Evolutionary conservation across 2,329 filamentous ascomycete genomes (phyloP).

Genomic region (Diplodia mutila): DNA sequence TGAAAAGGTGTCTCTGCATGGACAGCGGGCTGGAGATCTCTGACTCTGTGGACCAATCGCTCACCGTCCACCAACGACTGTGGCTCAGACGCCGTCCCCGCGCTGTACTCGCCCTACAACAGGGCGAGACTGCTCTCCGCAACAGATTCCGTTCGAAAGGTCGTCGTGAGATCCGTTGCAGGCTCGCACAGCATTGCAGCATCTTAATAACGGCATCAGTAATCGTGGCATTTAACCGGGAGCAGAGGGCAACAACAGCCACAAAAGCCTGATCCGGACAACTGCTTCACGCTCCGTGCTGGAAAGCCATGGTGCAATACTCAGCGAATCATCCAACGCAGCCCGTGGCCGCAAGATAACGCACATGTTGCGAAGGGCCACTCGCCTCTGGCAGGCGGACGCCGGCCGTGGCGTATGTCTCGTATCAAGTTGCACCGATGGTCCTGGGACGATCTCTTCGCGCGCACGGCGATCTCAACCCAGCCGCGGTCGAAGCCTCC

Average conservation of each 20-base stretch:
- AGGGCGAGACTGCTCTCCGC: constrained; percentile 12
- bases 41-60: constrained; percentile 17
- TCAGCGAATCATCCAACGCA: not conserved
- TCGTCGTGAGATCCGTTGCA: too few relatives aligned
- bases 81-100: constrained; percentile 8
- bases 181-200: not conserved
- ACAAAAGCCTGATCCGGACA: not conserved
- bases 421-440: constrained; percentile 1
- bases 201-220: not conserved
- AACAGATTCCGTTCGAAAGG: not conserved
- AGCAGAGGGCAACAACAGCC: not conserved
- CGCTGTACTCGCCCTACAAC: constrained; percentile 13
- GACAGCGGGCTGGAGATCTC: not conserved
- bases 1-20: constrained; percentile 9
- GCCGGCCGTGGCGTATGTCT: not conserved
- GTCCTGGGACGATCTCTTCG: not conserved
- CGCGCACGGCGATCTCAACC: constrained; percentile 1
- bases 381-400: not conserved
- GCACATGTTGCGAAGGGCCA: not conserved
- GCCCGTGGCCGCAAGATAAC: not conserved
- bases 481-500: constrained; percentile 1
- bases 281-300: not conserved
- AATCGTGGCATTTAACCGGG: not conserved
- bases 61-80: not conserved
- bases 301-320: not conserved